These are phyloP conservation scores for Rhizopogon vinicolor DNA, from an alignment of 768 basidiomycete species.

Conservation along the genomic window DNA sequence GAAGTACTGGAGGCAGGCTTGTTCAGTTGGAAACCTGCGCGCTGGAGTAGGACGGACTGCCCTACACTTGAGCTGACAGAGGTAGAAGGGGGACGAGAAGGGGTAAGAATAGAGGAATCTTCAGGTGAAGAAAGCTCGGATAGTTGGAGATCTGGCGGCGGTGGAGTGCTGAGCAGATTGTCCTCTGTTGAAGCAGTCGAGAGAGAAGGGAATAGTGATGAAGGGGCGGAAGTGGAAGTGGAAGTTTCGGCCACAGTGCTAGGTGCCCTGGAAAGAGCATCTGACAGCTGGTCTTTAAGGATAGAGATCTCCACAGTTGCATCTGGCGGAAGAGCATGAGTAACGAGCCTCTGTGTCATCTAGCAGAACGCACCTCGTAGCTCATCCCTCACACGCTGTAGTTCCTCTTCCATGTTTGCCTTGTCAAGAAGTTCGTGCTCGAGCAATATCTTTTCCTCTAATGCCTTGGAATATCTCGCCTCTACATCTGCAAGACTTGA, in stretches of 20 bases:
- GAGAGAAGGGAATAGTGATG: constrained; percentile 32
- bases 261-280: constrained; percentile 29
- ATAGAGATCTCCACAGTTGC: constrained; percentile 81
- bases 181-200: constrained; percentile 37
- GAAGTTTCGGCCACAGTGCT: constrained; percentile 22
- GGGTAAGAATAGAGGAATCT: constrained; percentile 34
- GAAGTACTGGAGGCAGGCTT: constrained; percentile 36
- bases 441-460: constrained; percentile 96
- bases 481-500: constrained; percentile 83
- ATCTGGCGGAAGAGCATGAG: constrained; percentile 44
- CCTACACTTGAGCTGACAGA: constrained; percentile 30
- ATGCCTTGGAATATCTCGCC: constrained; percentile 79
- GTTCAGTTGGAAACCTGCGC: constrained; percentile 43
- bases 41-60: constrained; percentile 46
- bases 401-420: constrained; percentile 85
- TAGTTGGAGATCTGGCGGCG: constrained; percentile 57
- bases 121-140: constrained; percentile 48
- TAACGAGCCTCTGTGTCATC: background rate
- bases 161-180: constrained; percentile 52
- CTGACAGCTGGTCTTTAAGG: constrained; percentile 67
- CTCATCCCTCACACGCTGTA: constrained; percentile 89
- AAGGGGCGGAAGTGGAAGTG: constrained; percentile 18
- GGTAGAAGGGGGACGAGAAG: constrained; percentile 27
- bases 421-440: constrained; percentile 95
- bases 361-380: constrained; percentile 61